Evolutionary conservation across 2,329 filamentous ascomycete genomes (phyloP).

Genomic region (Hypocrella siamensis): DNA sequence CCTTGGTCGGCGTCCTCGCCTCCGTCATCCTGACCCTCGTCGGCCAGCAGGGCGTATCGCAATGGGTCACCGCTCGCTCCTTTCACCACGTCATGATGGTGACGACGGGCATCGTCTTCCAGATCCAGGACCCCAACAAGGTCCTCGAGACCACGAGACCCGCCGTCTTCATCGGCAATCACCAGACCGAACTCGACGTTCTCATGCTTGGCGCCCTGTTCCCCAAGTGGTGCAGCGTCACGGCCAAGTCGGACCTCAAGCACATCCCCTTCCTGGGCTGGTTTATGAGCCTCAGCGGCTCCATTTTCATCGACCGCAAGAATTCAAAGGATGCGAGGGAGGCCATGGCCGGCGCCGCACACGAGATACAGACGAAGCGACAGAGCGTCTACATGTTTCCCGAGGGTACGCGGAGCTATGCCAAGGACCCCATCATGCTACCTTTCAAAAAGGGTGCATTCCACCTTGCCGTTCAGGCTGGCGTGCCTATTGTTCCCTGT

Average conservation of each 20-base stretch:
- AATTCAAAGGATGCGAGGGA: constrained; percentile 70
- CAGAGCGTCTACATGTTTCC: constrained; percentile 80
- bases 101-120: constrained; percentile 65
- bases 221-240: constrained; percentile 82
- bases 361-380: constrained; percentile 55
- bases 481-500: constrained; percentile 81
- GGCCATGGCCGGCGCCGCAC: constrained; percentile 71
- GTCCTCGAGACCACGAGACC: constrained; percentile 53
- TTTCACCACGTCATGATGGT: constrained; percentile 70
- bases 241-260: constrained; percentile 75
- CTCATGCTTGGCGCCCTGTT: constrained; percentile 81
- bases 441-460: constrained; percentile 99
- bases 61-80: constrained; percentile 67
- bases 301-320: constrained; percentile 87
- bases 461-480: constrained; percentile 85
- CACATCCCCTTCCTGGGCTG: constrained; percentile 75
- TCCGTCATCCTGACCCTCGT: constrained; percentile 55
- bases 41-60: constrained; percentile 61
- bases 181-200: constrained; percentile 92
- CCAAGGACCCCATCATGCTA: constrained; percentile 62
- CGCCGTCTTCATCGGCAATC: constrained; percentile 84
- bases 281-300: constrained; percentile 82
- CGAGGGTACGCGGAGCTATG: constrained; percentile 86
- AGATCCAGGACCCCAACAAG: constrained; percentile 49
- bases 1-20: constrained; percentile 60